Conservation (phyloP, 495 filamentous ascomycete genomes). For the Thermochaetoides thermophila region DNA sequence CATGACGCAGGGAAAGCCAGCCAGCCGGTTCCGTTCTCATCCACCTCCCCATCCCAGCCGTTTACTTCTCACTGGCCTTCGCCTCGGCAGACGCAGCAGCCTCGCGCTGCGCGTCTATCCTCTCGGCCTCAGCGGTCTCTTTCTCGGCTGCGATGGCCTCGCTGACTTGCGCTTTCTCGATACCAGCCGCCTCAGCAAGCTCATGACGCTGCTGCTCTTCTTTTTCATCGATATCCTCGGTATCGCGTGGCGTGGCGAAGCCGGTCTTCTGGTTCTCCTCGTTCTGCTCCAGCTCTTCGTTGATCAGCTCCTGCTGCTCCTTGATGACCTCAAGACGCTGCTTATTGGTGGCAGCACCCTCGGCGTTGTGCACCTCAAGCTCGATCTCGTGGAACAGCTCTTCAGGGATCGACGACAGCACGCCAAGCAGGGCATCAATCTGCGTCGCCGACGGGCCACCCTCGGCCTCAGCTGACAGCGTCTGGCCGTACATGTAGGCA, state of each 20-base stretch:
- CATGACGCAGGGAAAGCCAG: constrained; percentile 2
- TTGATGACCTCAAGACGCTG: constrained; percentile 97
- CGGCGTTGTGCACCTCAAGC: constrained; percentile 91
- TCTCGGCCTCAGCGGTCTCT: constrained; percentile 10
- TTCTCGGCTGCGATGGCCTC: constrained; percentile 31
- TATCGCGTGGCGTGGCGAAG: constrained; percentile 65
- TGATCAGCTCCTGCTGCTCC: constrained; percentile 96
- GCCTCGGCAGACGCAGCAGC: constrained; percentile 1
- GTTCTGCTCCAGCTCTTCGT: constrained; percentile 90
- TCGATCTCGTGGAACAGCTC: constrained; percentile 99
- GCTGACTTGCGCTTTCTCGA: constrained; percentile 26
- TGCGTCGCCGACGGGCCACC: constrained; percentile 81
- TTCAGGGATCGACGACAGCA: constrained; percentile 88
- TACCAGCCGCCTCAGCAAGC: constrained; percentile 22
- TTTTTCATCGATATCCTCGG: constrained; percentile 66
- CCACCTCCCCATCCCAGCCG: too few species aligned
- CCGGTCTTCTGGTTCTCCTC: constrained; percentile 51
- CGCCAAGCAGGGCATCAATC: constrained; percentile 83
- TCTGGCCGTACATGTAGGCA: constrained; percentile 92
- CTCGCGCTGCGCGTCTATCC: constrained; percentile 5
- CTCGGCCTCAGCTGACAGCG: constrained; percentile 38
- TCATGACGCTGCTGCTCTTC: constrained; percentile 35
- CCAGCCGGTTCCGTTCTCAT: background rate
- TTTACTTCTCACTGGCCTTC: constrained; percentile 9
- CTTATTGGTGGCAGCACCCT: constrained; percentile 96